These are phyloP conservation scores for Endoconidiophora polonica DNA, from an alignment of 2,329 filamentous ascomycete species.

Conservation along the genomic window DNA sequence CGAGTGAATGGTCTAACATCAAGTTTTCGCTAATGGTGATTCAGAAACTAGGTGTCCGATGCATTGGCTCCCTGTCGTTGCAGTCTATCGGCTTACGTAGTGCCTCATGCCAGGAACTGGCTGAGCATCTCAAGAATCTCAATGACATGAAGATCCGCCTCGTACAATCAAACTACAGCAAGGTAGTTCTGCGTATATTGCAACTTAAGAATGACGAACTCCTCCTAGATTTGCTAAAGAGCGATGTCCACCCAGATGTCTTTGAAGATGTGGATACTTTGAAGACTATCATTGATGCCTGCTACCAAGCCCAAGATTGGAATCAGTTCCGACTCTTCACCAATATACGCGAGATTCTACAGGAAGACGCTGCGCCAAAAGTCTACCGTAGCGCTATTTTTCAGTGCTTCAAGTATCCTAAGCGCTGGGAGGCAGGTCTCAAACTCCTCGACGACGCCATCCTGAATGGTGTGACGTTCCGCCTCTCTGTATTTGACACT, in stretches of 20 bases:
- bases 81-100: slow-evolving; percentile 55
- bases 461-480: background rate
- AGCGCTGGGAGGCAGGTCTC: slow-evolving; percentile 18
- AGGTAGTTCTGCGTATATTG: slow-evolving; percentile 48
- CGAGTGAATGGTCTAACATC: slow-evolving; percentile 51
- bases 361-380: slow-evolving; percentile 14
- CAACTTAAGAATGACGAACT: slow-evolving; percentile 33
- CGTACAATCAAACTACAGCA: slow-evolving; percentile 45
- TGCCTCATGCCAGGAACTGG: slow-evolving; percentile 4
- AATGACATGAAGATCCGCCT: slow-evolving; percentile 41
- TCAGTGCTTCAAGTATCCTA: slow-evolving; percentile 16
- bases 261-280: slow-evolving; percentile 31
- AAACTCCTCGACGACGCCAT: slow-evolving; percentile 5
- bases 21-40: slow-evolving; percentile 56
- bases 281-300: slow-evolving; percentile 22
- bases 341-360: slow-evolving; percentile 22
- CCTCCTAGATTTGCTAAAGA: slow-evolving; percentile 30
- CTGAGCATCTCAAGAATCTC: background rate
- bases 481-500: slow-evolving; percentile 2
- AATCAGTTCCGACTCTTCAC: slow-evolving; percentile 27
- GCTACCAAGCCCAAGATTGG: slow-evolving; percentile 21
- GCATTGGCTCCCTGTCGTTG: slow-evolving; percentile 59
- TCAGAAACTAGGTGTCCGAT: slow-evolving; percentile 50
- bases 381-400: slow-evolving; percentile 16
- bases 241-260: slow-evolving; percentile 38